Evolutionary conservation across 2,329 filamentous ascomycete species (phyloP), one percentile per base, ranked within the genome.

Genomic region (Hyphodiscus sp.): DNA sequence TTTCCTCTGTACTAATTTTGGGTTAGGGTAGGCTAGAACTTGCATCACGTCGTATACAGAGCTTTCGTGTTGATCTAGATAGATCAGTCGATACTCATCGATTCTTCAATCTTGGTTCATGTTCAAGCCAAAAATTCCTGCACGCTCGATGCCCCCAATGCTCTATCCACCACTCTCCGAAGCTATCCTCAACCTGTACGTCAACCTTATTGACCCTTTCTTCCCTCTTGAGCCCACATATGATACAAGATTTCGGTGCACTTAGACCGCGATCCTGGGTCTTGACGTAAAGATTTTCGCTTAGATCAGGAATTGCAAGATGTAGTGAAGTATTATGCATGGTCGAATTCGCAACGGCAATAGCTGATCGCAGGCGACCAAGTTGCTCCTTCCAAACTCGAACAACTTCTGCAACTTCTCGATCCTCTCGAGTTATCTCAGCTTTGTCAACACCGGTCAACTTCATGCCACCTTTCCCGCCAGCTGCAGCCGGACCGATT

Each of bases 101-200:
- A 63, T 87, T 85, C 58, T 82, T 80, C 60, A 96, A 73, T 54
- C 77, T 76, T 50, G 76, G 76, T 68, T 88, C 87, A 68, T 95
- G 86, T 62, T 86, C 77, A 55, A 86, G 73, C 92, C 92, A 97
- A 66, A 96, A 96, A 58, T 87, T 86, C 67, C 82, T 82, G 71
- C 92, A 97, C 19, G 82, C 80, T 57, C 81, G 75, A 70, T 91
- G 87, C 0, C 86, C 89, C 86, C 90, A 91, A 68, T 92, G 86
- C 45, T 96, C 91, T 43, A 87, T 76, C 92, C 92, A 97, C 89
- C 91, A 97, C 73, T 97, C 92, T 13, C 90, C 91, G 74, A 96
- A 96, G 68, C 87, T 91, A 69, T 97, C 92, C 63, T 92, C 85
- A 9, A 95, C 74, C 65, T 85, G 78, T 50, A 84, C 73, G 67